These are phyloP conservation scores for Casuarina equisetifolia DNA, from an alignment of 306 rosid species.

Conservation along the genomic window DNA sequence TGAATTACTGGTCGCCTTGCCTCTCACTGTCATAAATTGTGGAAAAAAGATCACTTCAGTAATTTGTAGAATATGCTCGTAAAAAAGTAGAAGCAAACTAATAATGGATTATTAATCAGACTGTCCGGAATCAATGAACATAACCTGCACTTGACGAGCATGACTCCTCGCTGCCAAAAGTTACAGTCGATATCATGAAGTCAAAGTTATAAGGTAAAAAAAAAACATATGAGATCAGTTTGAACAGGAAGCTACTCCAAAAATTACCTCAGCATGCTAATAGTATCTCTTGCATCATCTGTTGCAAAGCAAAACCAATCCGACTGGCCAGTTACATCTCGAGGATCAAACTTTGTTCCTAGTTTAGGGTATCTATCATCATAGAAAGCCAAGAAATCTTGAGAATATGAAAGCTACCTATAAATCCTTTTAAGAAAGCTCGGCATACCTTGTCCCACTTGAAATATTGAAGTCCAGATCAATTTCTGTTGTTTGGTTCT, in stretches of 20 bases:
- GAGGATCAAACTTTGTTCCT: conserved; percentile 41
- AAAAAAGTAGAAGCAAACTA: background rate
- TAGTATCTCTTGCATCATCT: conserved; percentile 67
- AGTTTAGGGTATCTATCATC: conserved; percentile 37
- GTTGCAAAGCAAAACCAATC: conserved; percentile 41
- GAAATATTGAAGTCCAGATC: conserved; percentile 42
- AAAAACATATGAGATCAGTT: conserved; percentile 5
- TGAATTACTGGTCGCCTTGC: conserved; percentile 41
- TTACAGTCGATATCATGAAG: conserved; percentile 20
- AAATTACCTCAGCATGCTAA: conserved; percentile 67
- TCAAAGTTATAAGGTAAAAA: conserved; percentile 14
- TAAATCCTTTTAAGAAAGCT: conserved; percentile 16
- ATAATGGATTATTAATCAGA: background rate
- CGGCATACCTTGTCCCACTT: conserved; percentile 54
- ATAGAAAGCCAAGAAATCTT: conserved; percentile 30
- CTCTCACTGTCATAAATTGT: conserved; percentile 52
- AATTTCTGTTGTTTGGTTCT: conserved; percentile 41
- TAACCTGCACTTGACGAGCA: conserved; percentile 82
- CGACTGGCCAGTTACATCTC: conserved; percentile 28
- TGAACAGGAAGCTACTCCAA: conserved; percentile 16
- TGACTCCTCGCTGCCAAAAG: conserved; percentile 77
- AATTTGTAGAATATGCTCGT: background rate
- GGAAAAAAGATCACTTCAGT: conserved; percentile 18
- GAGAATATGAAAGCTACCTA: conserved; percentile 17
- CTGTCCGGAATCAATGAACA: conserved; percentile 11